Evolutionary conservation across 2,329 filamentous ascomycete species (phyloP).

Genomic region (Lasiodiplodia hormozganensis): DNA sequence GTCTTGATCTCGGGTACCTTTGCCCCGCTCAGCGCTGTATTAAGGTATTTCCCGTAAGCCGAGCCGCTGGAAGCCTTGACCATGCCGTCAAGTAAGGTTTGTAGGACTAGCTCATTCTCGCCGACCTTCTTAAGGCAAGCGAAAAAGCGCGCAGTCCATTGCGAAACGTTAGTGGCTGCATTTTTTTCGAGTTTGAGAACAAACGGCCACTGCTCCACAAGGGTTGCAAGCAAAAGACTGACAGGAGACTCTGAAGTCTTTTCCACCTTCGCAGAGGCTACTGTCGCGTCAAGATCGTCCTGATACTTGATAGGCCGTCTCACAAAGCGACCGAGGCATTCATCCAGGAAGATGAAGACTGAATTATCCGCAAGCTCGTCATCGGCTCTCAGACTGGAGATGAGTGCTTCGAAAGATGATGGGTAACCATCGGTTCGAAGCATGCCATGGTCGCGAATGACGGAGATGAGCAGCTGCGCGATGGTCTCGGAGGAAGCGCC

Average conservation of each 20-base stretch:
- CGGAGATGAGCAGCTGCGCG: slow-evolving; percentile 63
- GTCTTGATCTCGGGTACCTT: slow-evolving; percentile 6
- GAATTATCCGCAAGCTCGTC: slow-evolving; percentile 50
- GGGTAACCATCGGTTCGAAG: slow-evolving; percentile 57
- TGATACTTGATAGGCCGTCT: slow-evolving; percentile 84
- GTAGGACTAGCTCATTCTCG: slow-evolving; percentile 42
- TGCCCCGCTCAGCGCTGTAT: slow-evolving; percentile 47
- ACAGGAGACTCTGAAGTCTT: background rate
- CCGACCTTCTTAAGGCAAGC: slow-evolving; percentile 46
- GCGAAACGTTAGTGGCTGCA: slow-evolving; percentile 36
- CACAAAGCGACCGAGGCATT: slow-evolving; percentile 78
- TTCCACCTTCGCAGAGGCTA: slow-evolving; percentile 42
- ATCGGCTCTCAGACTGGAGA: slow-evolving; percentile 52
- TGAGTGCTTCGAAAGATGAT: slow-evolving; percentile 53
- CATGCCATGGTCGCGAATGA: slow-evolving; percentile 72
- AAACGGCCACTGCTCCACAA: slow-evolving; percentile 41
- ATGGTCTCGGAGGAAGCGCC: slow-evolving; percentile 60
- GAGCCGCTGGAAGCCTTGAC: background rate
- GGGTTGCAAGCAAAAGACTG: slow-evolving; percentile 18
- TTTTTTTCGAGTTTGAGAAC: slow-evolving; percentile 52
- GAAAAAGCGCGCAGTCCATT: slow-evolving; percentile 45
- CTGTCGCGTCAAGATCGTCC: slow-evolving; percentile 67
- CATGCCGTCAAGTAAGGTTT: slow-evolving; percentile 9
- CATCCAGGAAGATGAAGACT: slow-evolving; percentile 78
- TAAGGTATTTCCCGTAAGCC: slow-evolving; percentile 40